Conservation (phyloP, 108 stramenopile genomes). For the Fragilariopsis cylindrus region DNA sequence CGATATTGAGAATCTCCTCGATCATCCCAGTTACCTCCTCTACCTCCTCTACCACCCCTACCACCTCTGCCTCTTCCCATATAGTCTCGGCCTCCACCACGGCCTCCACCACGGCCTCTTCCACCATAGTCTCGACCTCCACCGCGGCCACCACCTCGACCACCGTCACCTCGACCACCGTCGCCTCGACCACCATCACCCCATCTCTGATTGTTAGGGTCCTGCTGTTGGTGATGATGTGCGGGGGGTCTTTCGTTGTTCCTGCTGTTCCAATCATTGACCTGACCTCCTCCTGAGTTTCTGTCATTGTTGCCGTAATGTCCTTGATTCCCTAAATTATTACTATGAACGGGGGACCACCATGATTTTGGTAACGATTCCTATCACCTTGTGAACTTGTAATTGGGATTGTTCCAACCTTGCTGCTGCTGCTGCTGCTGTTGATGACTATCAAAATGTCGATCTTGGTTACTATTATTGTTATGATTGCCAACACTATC, state of each 20-base stretch:
- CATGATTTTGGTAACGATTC: constrained; percentile 10
- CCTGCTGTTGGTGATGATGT: not conserved
- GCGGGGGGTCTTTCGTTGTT: constrained; percentile 10
- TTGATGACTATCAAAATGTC: not conserved
- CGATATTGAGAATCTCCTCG: constrained; percentile 22
- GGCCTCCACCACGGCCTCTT: constrained; percentile 10
- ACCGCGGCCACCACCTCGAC: constrained; percentile 21
- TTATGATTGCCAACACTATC: not conserved
- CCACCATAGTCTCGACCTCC: constrained; percentile 22
- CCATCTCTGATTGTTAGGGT: not conserved
- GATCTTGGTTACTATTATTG: not conserved
- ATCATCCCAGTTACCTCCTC: constrained; percentile 22
- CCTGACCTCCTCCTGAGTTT: constrained; percentile 15
- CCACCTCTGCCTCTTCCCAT: constrained; percentile 20
- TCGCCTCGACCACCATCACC: constrained; percentile 27
- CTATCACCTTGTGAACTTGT: not conserved
- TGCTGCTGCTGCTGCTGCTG: constrained; percentile 27
- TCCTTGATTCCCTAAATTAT: not conserved
- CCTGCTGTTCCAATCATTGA: constrained; percentile 18
- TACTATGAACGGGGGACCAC: not conserved
- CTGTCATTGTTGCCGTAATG: constrained; percentile 7
- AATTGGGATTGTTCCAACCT: constrained; percentile 17
- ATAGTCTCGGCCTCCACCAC: constrained; percentile 13
- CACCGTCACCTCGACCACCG: constrained; percentile 20
- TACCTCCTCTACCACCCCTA: constrained; percentile 23